Base-by-base conservation (phyloP, 176 grass and related monocot genomes). In the Ensete glaucum region DNA sequence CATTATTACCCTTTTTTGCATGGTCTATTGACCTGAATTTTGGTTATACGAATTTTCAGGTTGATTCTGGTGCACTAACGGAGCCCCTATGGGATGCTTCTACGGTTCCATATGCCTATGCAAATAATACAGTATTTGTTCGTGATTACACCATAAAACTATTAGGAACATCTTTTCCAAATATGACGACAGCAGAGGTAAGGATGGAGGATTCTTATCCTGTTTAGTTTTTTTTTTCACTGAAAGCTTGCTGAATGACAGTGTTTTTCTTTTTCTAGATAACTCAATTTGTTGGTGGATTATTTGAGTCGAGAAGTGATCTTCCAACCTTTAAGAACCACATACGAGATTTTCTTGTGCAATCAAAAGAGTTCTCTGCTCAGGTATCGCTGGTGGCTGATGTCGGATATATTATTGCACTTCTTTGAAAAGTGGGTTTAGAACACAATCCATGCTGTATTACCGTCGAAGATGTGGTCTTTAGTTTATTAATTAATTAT, bases 331-430 rank as follows among this genome's bases (percentile, higher is more conserved):
- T 99, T 67, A 99, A 95, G 77, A 95, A 91, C 76, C 91, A 95
- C 82, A 95, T 99, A 74, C 87, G 96, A 62, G 96, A 99, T 59
- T 99, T 99, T 76, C 85, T 99, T 65, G 86, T 88, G 54, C 96
- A 99, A 87, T 99, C 96, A 14, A 99, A 99, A 80, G 96, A 99
- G 76, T 99, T 99, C 79, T 99, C 96, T 2, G 96, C 83, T 67
- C 86, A 99, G 90, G 96, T 99, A 83, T 82, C 15, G 20, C 48
- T 52, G 8, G 19, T 26, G 25, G 65, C 12, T 50, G 15, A 9
- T 56, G 22, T 69, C 11, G 21, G 16, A 16, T 15, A 16, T 15
- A 62, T 8, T 62, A 3, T 62, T 62, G 4, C 9, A n/a, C 20
- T 62, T 43, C 4, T 34, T 34, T 34, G 0, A 23, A 23, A 23